These are phyloP conservation scores for Dendrocalamus sinicus DNA, from an alignment of 176 grass and related monocot genomes.

Conservation along the genomic window DNA sequence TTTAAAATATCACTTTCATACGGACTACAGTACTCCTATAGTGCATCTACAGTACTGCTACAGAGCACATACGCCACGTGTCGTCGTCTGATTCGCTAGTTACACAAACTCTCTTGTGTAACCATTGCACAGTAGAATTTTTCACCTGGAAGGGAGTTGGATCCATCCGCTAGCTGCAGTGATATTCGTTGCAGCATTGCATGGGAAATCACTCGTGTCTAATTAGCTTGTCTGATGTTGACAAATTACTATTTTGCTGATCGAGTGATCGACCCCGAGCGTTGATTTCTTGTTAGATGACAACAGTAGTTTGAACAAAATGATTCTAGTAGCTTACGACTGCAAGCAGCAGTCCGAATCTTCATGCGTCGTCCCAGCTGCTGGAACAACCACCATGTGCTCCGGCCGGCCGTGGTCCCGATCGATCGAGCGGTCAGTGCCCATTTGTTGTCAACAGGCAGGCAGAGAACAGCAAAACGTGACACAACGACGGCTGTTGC, in stretches of 20 bases:
- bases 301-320: no score
- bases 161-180: neutral
- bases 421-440: neutral
- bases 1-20: no score
- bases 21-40: no score
- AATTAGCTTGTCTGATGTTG: neutral
- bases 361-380: neutral
- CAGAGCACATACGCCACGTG: no score
- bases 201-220: neutral
- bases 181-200: neutral
- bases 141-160: neutral
- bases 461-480: neutral
- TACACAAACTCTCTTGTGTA: no score
- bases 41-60: no score
- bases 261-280: neutral
- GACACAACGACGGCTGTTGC: neutral
- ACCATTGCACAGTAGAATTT: no score
- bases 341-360: neutral
- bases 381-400: neutral
- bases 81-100: no score
- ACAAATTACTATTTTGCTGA: neutral
- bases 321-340: neutral
- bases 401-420: conserved; percentile 11
- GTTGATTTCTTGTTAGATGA: neutral
- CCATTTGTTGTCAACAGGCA: neutral